phyloP scores from a whole-genome alignment of 1,284 basidiomycete species.

The Vanrija pseudolonga region DNA sequence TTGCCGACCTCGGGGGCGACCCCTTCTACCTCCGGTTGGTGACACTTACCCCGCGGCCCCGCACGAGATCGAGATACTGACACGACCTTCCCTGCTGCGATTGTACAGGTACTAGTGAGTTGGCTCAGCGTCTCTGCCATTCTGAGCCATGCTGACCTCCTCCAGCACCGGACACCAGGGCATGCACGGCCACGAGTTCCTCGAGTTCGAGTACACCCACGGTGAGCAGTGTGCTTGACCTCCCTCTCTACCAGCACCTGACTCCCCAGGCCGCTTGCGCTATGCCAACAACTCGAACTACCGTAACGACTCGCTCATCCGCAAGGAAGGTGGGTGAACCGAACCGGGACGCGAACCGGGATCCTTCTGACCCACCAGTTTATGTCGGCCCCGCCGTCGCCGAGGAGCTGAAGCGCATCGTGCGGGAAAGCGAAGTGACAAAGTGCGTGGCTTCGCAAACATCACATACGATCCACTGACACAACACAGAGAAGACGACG shows the following conservation, averaged over 20 bases:
- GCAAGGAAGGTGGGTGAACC: conserved; percentile 97
- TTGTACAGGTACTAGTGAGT: conserved; percentile 74
- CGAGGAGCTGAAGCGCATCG: conserved; percentile 88
- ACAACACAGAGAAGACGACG: conserved; percentile 82
- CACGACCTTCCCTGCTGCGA: conserved; percentile 5
- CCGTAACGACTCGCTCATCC: conserved; percentile 91
- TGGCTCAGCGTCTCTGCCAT: not conserved
- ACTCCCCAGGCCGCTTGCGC: conserved; percentile 65
- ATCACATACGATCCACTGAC: not conserved
- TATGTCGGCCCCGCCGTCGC: conserved; percentile 88
- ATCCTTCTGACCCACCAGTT: conserved; percentile 58
- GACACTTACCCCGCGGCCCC: too few relatives aligned
- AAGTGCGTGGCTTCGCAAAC: conserved; percentile 59
- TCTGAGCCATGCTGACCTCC: not conserved
- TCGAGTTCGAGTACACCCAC: conserved; percentile 97
- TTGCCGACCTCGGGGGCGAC: conserved; percentile 52
- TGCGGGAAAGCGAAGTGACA: conserved; percentile 91
- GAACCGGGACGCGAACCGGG: too few relatives aligned
- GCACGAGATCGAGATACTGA: not conserved
- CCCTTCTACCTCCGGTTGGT: conserved; percentile 78
- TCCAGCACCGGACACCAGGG: conserved; percentile 89
- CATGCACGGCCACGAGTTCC: conserved; percentile 93
- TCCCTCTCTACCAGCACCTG: not conserved
- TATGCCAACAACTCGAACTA: conserved; percentile 99
- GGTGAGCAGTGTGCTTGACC: conserved; percentile 46